These are phyloP conservation scores for Tricholoma bakamatsutake DNA, from an alignment of 768 basidiomycete genomes.

Conservation along the genomic window DNA sequence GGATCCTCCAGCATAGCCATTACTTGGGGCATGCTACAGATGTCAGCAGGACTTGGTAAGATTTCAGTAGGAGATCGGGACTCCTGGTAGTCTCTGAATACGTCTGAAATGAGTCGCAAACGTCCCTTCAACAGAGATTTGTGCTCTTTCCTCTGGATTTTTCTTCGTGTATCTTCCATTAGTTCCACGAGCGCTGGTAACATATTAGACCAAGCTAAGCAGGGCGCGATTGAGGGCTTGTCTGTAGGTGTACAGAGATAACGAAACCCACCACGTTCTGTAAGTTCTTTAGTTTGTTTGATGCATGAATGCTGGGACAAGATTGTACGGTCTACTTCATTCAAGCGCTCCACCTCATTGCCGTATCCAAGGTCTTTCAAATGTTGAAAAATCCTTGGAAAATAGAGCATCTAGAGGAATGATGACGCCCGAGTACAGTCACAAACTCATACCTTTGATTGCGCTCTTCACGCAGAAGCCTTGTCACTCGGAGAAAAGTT, in stretches of 20 bases:
- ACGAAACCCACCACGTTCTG: constrained; percentile 14
- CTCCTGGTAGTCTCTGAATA: constrained; percentile 11
- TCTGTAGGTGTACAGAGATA: neutral
- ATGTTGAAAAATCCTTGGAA: constrained; percentile 13
- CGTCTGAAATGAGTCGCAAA: constrained; percentile 13
- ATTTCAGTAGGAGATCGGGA: constrained; percentile 14
- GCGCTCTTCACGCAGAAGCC: constrained; percentile 3
- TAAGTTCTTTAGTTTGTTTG: constrained; percentile 10
- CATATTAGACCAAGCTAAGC: constrained; percentile 15
- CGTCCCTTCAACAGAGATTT: constrained; percentile 15
- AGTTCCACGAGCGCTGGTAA: constrained; percentile 12
- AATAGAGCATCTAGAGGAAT: neutral
- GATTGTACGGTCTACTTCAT: constrained; percentile 4
- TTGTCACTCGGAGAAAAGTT: neutral
- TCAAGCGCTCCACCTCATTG: constrained; percentile 16
- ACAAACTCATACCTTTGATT: constrained; percentile 9
- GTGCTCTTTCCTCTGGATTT: constrained; percentile 13
- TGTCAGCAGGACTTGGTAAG: constrained; percentile 17
- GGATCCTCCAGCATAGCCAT: constrained; percentile 18
- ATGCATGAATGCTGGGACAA: constrained; percentile 13
- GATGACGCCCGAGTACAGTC: neutral
- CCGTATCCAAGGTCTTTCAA: constrained; percentile 15
- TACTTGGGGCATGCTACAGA: constrained; percentile 16
- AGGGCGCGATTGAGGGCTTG: neutral
- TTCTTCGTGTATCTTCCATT: constrained; percentile 12